Base-by-base conservation (phyloP, 345 rosid genomes). In the Salix koriyanagi region DNA sequence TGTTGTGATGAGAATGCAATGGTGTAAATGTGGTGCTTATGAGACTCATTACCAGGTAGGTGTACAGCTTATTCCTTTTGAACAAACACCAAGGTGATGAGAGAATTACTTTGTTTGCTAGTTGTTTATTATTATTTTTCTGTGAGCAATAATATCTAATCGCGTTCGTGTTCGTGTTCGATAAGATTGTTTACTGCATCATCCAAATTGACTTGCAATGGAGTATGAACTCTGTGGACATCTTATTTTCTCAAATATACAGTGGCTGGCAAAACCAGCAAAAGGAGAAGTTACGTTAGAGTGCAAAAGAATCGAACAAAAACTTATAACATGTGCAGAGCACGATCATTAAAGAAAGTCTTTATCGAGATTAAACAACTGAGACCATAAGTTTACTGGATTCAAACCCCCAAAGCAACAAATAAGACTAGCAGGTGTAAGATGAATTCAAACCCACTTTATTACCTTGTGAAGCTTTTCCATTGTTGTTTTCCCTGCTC, bases 391-490 rank as follows among this genome's bases (percentile, higher is more conserved):
- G 6, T 46, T 26, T 68, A 13, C 14, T n/a, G 8, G 52, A 23
- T 37, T 21, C 50, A 69, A 46, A 42, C 46, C 46, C 25, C 28
- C 42, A 50, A 36, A 72, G 48, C 66, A 72, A 56, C 46, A 56
- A 10, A 37, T 25, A 70, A n/a, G 15, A 7, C 18, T 28, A 34
- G 6, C 36, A 12, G 21, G 39, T 16, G 37, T 5, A 30, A 30
- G 32, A 30, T 30, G 32, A 30, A 30, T 30, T 30, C 32, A 30
- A 30, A 69, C 89, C 92, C 93, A 88, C 75, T 76, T 79, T 62
- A 87, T 79, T 30, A 88, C 90, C 79, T 84, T 81, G 44, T 73
- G 58, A 23, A 87, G 82, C 86, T 86, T 86, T 58, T 83, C 89
- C 79, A 80, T 79, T 0, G 82, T 61, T 23, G 76, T 52, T 8